Evolutionary conservation across 768 basidiomycete genomes (phyloP).

Genomic region (Harrya chromipes): DNA sequence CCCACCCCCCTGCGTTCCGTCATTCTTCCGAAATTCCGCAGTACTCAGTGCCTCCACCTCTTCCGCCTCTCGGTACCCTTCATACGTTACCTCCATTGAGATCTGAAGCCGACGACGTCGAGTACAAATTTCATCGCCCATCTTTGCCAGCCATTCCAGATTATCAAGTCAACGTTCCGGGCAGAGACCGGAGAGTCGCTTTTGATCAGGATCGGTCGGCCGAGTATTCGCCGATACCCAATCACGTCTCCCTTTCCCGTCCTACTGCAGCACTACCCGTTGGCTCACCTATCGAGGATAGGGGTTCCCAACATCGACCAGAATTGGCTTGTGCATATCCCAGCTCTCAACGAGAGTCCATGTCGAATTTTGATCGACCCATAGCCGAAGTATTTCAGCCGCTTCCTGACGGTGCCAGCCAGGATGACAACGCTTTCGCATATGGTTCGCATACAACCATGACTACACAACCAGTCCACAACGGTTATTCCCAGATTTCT

Average conservation of each 20-base stretch:
- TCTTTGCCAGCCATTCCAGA: slow-evolving; percentile 22
- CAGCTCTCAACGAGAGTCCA: slow-evolving; percentile 17
- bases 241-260: slow-evolving; percentile 3
- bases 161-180: slow-evolving; percentile 3
- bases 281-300: slow-evolving; percentile 9
- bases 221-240: slow-evolving; percentile 7
- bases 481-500: slow-evolving; percentile 21
- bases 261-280: background rate
- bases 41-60: slow-evolving; percentile 26
- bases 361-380: slow-evolving; percentile 19
- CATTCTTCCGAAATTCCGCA: slow-evolving; percentile 25
- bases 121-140: slow-evolving; percentile 33
- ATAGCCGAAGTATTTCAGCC: slow-evolving; percentile 15
- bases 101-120: slow-evolving; percentile 23
- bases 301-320: slow-evolving; percentile 11
- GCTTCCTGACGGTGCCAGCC: background rate
- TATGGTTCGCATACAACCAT: slow-evolving; percentile 10
- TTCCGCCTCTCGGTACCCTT: slow-evolving; percentile 19
- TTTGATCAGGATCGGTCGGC: slow-evolving; percentile 14
- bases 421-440: slow-evolving; percentile 4
- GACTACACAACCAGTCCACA: slow-evolving; percentile 10
- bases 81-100: slow-evolving; percentile 30
- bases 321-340: slow-evolving; percentile 16
- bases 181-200: slow-evolving; percentile 13
- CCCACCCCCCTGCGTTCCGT: slow-evolving; percentile 20